Evolutionary conservation across 331 rosid genomes (phyloP).

Genomic region (Saraca asoca): DNA sequence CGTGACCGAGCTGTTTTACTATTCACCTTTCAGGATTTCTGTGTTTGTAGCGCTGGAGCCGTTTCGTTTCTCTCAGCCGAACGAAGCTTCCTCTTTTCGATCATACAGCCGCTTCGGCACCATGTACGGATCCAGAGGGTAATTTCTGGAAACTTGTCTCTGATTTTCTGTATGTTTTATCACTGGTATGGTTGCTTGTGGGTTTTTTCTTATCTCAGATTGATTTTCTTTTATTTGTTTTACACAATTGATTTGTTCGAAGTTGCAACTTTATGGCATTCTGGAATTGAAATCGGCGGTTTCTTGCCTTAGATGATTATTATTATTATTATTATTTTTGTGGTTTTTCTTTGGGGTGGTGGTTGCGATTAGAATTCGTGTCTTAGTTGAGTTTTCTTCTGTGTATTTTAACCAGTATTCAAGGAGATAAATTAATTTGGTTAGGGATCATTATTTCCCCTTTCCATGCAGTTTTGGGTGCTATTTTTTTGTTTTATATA

Average conservation of each 20-base stretch:
- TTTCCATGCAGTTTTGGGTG: too few species aligned
- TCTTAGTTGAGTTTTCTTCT: background rate
- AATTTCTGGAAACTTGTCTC: background rate
- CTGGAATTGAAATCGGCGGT: too few species aligned
- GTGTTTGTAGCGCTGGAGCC: slow-evolving; percentile 42
- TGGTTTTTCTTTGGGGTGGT: background rate
- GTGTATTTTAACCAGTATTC: too few species aligned
- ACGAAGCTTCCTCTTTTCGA: slow-evolving; percentile 36
- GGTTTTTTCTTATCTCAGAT: too few species aligned
- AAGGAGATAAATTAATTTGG: too few species aligned
- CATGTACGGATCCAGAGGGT: slow-evolving; percentile 49
- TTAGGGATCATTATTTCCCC: too few species aligned
- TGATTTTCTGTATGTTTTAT: background rate
- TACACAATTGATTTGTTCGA: too few species aligned
- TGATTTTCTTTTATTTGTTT: too few species aligned
- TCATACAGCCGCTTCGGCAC: slow-evolving; percentile 36
- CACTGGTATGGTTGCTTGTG: background rate
- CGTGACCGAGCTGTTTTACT: background rate
- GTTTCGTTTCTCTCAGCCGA: slow-evolving; percentile 40
- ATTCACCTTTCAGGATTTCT: background rate
- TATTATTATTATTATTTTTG: too few species aligned
- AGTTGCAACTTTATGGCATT: too few species aligned
- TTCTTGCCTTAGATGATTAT: background rate
- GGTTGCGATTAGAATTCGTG: slow-evolving; percentile 4
- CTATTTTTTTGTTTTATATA: too few species aligned